phyloP scores from a whole-genome alignment of 331 rosid species.

The Pyracantha coccinea region DNA sequence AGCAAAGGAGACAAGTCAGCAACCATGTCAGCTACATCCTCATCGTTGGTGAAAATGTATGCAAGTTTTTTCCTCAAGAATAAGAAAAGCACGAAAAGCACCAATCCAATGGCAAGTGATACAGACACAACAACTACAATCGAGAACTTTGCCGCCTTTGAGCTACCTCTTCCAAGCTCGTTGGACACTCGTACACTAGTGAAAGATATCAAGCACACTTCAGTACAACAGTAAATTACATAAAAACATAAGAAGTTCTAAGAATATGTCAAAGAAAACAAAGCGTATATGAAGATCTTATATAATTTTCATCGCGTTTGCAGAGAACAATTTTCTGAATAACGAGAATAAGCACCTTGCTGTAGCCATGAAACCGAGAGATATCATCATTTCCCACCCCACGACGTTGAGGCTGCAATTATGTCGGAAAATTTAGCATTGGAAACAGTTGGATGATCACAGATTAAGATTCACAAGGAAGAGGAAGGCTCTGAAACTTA shows the following conservation, averaged over 20 bases:
- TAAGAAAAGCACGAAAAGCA: conserved; percentile 38
- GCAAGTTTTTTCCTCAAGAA: conserved; percentile 33
- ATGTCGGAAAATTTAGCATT: not conserved
- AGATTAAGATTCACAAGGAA: not conserved
- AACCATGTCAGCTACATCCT: conserved; percentile 26
- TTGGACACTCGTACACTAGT: conserved; percentile 33
- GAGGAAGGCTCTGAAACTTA: conserved; percentile 5
- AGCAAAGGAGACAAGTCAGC: conserved; percentile 43
- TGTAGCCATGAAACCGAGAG: conserved; percentile 53
- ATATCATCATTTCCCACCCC: conserved; percentile 56
- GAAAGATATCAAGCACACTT: not conserved
- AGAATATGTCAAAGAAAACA: too few species aligned
- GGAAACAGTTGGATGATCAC: not conserved
- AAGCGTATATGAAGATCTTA: too few species aligned
- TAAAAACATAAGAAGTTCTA: too few species aligned
- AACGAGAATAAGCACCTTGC: conserved; percentile 28
- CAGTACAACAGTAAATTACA: not conserved
- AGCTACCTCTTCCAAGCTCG: conserved; percentile 36
- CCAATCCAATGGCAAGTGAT: conserved; percentile 21
- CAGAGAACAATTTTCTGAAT: not conserved
- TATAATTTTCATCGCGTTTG: too few species aligned
- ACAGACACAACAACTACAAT: conserved; percentile 9
- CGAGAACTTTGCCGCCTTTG: conserved; percentile 33
- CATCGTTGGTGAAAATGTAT: conserved; percentile 25
- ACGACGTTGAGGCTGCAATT: conserved; percentile 44